Base-by-base conservation (phyloP, 2,329 filamentous ascomycete species). In the Nemania abortiva region DNA sequence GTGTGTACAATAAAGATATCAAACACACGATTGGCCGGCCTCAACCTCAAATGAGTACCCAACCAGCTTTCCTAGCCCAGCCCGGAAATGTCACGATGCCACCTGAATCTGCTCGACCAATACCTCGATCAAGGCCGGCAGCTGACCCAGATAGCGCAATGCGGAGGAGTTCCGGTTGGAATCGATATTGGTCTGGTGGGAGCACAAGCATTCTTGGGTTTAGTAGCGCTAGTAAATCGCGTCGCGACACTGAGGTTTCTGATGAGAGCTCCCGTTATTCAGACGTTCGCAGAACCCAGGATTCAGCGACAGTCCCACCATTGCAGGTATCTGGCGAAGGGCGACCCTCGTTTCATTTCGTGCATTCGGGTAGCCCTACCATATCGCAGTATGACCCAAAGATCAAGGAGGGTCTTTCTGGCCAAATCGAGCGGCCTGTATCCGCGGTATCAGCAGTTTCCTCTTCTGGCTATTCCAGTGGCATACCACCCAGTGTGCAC, bases 121-220 rank as follows among this genome's bases (percentile, higher is more conserved):
- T 75, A 45, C 82, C 82, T 66, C 82, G 80, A 65, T 77, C 78
- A 49, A 70, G 78, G 75, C 69, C 78, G 70, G 67, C 81, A 64
- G 69, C 75, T 70, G 70, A 80, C 54, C 72, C 74, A 61, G 77
- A 85, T 58, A 84, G 83, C 57, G 81, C 80, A 53, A 81, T 83
- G 22, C 85, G 89, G 64, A 85, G 88, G 75, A 92, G 90, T 74
- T 93, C 91, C 3, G 91, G 91, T 56, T 94, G 91, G 91, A 93
- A 92, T 79, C 84, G 88, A 62, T 94, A 93, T 80, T 94, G 92
- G 87, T 92, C 91, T 15, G 91, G 90, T 59, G 91, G 91, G 62
- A 92, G 90, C 72, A 87, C 90, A 65, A 90, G 91, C 75, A 87
- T 91, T 27, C 82, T 92, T 7, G 89, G 89, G 15, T 87, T 90